Evolutionary conservation across 1,139 yeast species (phyloP).

Genomic region (Neolecta irregularis): DNA sequence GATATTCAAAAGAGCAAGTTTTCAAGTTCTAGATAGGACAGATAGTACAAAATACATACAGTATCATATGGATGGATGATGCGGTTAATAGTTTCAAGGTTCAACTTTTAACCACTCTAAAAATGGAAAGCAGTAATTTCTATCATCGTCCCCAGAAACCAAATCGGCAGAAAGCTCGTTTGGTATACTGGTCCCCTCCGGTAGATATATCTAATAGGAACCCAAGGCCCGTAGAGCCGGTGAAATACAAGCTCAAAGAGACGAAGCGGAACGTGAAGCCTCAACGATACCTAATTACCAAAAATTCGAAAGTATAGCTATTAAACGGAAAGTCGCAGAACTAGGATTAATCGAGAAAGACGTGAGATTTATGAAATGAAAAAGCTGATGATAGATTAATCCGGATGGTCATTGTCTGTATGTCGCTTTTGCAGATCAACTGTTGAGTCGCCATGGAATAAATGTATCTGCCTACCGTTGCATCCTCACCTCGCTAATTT

Average conservation of each 20-base stretch:
- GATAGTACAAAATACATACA: too few species aligned
- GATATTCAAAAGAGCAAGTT: conserved; percentile 74
- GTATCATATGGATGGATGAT: too few species aligned
- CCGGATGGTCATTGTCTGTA: conserved; percentile 95
- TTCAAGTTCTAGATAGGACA: too few species aligned
- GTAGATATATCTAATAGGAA: too few species aligned
- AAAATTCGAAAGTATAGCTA: conserved; percentile 51
- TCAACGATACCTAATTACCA: conserved; percentile 48
- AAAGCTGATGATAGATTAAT: conserved; percentile 29
- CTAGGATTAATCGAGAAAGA: conserved; percentile 41
- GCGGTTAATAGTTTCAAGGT: too few species aligned
- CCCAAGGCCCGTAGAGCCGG: conserved; percentile 62
- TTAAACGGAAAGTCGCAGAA: conserved; percentile 37
- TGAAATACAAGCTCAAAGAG: conserved; percentile 44
- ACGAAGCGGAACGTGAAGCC: conserved; percentile 62
- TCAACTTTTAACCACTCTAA: too few species aligned
- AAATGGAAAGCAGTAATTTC: too few species aligned
- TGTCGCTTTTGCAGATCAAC: conserved; percentile 71
- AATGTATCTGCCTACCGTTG: conserved; percentile 22
- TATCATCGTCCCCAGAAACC: too few species aligned
- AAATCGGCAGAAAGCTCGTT: conserved; percentile 71
- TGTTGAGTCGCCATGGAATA: conserved; percentile 35
- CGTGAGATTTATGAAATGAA: conserved; percentile 13
- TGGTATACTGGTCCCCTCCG: too few species aligned
- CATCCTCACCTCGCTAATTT: not conserved